These are phyloP conservation scores for Nakazawaea ishiwadae DNA, from an alignment of 805 yeast species.

Conservation along the genomic window DNA sequence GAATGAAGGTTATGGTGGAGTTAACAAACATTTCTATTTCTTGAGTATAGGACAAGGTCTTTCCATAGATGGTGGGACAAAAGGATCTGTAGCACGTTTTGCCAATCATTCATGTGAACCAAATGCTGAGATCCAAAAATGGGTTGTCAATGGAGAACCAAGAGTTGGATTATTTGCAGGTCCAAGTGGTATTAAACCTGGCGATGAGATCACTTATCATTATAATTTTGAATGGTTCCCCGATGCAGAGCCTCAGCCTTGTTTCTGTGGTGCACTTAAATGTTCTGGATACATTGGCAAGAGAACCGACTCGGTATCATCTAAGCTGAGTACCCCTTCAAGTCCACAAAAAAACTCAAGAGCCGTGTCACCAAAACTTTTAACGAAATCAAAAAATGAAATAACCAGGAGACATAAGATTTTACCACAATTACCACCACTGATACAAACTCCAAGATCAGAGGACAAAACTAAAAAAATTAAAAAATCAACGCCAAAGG, in stretches of 20 bases:
- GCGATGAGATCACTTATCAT: slow-evolving; percentile 43
- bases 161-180: slow-evolving; percentile 43
- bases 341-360: too few species aligned
- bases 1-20: slow-evolving; percentile 13
- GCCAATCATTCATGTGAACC: slow-evolving; percentile 48
- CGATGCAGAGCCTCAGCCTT: slow-evolving; percentile 37
- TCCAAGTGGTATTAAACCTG: slow-evolving; percentile 28
- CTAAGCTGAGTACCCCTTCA: slow-evolving; percentile 1
- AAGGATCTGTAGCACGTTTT: slow-evolving; percentile 45
- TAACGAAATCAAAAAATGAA: too few species aligned
- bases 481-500: neutral
- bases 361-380: neutral
- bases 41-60: slow-evolving; percentile 36
- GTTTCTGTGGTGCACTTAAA: slow-evolving; percentile 36
- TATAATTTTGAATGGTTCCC: slow-evolving; percentile 43
- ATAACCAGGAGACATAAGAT: too few species aligned
- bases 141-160: slow-evolving; percentile 41
- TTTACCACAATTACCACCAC: neutral
- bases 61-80: slow-evolving; percentile 38
- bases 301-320: slow-evolving; percentile 13
- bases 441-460: neutral
- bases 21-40: slow-evolving; percentile 32
- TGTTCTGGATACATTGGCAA: slow-evolving; percentile 39
- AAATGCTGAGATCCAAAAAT: slow-evolving; percentile 43
- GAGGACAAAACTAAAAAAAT: neutral